Base-by-base conservation (phyloP, 768 basidiomycete species). In the Hericium rajendrae region DNA sequence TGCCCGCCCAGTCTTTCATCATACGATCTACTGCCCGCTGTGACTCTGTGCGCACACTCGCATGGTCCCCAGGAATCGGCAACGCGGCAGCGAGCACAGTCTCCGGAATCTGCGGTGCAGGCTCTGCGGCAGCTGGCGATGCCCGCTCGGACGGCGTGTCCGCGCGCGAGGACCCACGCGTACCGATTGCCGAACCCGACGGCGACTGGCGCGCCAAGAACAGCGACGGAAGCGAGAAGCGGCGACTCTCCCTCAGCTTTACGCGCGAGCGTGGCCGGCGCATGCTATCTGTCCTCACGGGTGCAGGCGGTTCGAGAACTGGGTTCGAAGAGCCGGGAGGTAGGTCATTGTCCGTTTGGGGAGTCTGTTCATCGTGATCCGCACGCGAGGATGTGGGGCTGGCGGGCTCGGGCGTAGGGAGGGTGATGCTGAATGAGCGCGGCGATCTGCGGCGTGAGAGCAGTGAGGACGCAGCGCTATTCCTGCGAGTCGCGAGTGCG, bases 201-300 rank as follows among this genome's bases (percentile, higher is more conserved):
- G 32, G 39, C 22, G 56, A 38, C 26, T 41, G 20, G 18, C 61
- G 59, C 40, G 59, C 10, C 32, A 40, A 43, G 43, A 60, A 56
- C 20, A 62, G 59, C 4, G 61, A 57, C 48, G 60, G 59, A 24
- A 62, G 48, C 22, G 61, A 62, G 37, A 62, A 57, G 3, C 61
- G 61, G 54, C 43, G 59, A 11, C 53, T 16, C 28, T 28, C n/a
- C 20, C 11, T 51, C n/a, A 16, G 49, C 12, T 39, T 18, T n/a
- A 32, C 26, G 52, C 18, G 16, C 13, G 9, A 24, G 18, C 41
- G 49, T 2, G 49, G 49, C 49, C n/a, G 26, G 50, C 43, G 43
- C 43, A 20, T 4, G 20, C 20, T 8, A 6, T n/a, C 18, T 46
- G 43, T 18, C 43, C 32, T 32, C 6, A 32, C 32, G 32, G 32